Conservation (phyloP, 148 eudicot species). For the Persicaria tinctoria region DNA sequence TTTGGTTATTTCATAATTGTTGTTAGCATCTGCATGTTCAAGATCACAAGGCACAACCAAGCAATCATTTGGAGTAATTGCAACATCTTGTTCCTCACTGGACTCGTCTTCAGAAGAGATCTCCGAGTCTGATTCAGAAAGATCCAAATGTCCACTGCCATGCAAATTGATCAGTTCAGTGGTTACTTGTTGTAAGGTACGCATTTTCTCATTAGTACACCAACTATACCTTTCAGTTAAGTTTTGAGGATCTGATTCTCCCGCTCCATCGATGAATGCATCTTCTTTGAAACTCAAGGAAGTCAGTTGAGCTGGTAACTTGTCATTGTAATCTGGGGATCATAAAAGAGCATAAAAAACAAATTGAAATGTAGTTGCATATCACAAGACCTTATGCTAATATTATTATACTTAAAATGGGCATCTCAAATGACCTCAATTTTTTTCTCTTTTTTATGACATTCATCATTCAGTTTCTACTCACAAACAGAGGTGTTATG, state of each 20-base stretch:
- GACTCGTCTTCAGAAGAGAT: not conserved
- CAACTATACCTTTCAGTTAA: not conserved
- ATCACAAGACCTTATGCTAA: no score
- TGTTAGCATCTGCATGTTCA: not conserved
- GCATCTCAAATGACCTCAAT: no score
- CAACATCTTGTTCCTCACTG: not conserved
- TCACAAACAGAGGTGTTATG: not conserved
- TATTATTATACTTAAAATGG: no score
- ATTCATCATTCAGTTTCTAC: no score
- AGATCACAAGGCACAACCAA: not conserved
- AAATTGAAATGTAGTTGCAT: not conserved
- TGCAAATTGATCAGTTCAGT: not conserved
- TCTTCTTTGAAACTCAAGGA: not conserved
- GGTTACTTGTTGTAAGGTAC: not conserved
- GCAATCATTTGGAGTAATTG: not conserved
- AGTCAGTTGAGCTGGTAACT: not conserved
- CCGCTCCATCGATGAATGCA: not conserved
- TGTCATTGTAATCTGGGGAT: not conserved
- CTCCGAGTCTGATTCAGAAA: not conserved
- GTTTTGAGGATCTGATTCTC: not conserved
- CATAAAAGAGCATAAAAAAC: not conserved
- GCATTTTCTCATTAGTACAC: not conserved
- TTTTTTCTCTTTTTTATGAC: no score
- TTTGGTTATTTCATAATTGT: not conserved
- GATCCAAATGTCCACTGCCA: not conserved